Percentiles rank a stretch among this genome's conserved stretches.
Conservation (phyloP, 495 filamentous ascomycete genomes). For the Amniculicola lignicola region DNA sequence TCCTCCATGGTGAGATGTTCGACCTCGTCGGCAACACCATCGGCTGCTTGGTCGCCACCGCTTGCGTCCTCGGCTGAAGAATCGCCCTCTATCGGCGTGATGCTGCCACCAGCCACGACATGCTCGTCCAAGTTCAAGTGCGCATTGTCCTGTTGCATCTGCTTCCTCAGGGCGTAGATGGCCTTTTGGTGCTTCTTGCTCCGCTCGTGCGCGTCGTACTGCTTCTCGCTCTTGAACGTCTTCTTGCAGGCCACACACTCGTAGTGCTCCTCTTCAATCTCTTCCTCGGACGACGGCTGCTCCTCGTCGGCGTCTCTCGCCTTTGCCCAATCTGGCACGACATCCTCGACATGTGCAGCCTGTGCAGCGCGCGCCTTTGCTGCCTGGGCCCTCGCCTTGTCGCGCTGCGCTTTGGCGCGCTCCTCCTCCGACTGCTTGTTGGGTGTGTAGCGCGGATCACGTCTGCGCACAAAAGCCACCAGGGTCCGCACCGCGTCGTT, state of each 20-base stretch:
- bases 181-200: conserved; percentile 94
- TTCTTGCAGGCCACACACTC: conserved; percentile 94
- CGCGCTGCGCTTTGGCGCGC: conserved; percentile 73
- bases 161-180: conserved; percentile 68
- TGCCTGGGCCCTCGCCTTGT: conserved; percentile 78
- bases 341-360: conserved; percentile 64
- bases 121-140: conserved; percentile 53
- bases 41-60: conserved; percentile 1
- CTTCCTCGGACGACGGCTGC: conserved; percentile 57
- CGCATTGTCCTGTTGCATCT: conserved; percentile 78
- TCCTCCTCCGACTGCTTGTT: conserved; percentile 73
- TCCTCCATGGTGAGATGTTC: conserved; percentile 19
- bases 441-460: conserved; percentile 76
- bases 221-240: conserved; percentile 88
- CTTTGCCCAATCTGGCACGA: conserved; percentile 76
- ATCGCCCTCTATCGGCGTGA: conserved; percentile 22
- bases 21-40: conserved; percentile 6
- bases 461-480: conserved; percentile 86
- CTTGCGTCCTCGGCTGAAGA: neutral
- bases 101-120: conserved; percentile 29
- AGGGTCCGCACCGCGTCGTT: conserved; percentile 89
- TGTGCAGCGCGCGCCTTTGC: conserved; percentile 77
- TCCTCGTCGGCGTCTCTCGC: conserved; percentile 50
- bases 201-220: conserved; percentile 88
- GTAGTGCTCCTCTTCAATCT: conserved; percentile 54